Percentiles rank a stretch among this genome's conserved stretches.
phyloP scores from a whole-genome alignment of 352 stramenopile genomes.

The Bremia lactucae region DNA sequence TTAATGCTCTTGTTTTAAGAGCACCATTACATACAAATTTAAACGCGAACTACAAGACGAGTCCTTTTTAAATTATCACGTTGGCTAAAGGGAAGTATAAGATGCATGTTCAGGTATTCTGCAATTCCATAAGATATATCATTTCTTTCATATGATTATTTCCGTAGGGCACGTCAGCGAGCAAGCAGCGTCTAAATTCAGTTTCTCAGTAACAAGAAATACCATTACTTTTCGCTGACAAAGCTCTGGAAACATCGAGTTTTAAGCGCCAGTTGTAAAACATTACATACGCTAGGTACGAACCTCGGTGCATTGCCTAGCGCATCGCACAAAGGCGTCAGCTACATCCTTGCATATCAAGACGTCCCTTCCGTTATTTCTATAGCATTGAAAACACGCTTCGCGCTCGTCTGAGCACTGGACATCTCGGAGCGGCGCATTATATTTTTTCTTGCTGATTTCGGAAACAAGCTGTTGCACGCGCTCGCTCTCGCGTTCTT shows the following conservation, averaged over 20 bases:
- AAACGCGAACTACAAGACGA: too few species aligned
- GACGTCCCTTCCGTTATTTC: slow-evolving; percentile 66
- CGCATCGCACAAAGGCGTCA: slow-evolving; percentile 74
- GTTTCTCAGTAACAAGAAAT: slow-evolving; percentile 6
- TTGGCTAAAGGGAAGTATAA: too few species aligned
- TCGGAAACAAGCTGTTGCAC: slow-evolving; percentile 69
- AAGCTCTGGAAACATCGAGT: slow-evolving; percentile 33
- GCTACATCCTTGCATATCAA: slow-evolving; percentile 81
- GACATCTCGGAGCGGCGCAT: slow-evolving; percentile 67
- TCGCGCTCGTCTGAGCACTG: slow-evolving; percentile 71
- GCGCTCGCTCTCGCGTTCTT: slow-evolving; percentile 50
- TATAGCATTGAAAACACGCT: slow-evolving; percentile 81
- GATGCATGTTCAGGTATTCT: too few species aligned
- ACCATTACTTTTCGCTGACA: slow-evolving; percentile 47
- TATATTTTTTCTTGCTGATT: slow-evolving; percentile 79
- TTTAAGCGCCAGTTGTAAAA: not conserved
- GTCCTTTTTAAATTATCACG: too few species aligned
- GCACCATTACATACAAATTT: too few species aligned
- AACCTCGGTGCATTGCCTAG: slow-evolving; percentile 72
- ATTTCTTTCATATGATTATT: too few species aligned
- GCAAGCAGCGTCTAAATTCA: slow-evolving; percentile 4
- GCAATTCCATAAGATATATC: too few species aligned
- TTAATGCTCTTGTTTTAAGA: too few species aligned
- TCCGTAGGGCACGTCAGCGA: too few species aligned
- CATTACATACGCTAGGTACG: slow-evolving; percentile 1